Base-by-base conservation (phyloP, 2,329 filamentous ascomycete genomes). In the Apiospora hydei region DNA sequence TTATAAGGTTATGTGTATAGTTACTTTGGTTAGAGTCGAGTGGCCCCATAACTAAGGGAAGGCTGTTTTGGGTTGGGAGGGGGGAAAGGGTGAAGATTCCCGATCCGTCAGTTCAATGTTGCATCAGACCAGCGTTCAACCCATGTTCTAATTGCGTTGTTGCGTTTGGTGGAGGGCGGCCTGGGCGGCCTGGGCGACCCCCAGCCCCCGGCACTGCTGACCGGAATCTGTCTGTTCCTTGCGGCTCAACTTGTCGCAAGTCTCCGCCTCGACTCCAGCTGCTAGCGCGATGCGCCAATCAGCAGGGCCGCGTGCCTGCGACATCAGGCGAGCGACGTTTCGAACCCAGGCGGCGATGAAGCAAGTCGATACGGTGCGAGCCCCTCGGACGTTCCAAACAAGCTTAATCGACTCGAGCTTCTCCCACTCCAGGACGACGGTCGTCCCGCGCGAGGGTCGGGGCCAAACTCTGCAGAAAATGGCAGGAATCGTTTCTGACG, bases 261-360 rank as follows among this genome's bases (percentile, higher is more conserved):
- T 74, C 70, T 75, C 74, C 57, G 57, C 57, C 57, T 64, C 57
- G 57, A 41, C 57, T 64, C 57, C 57, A 64, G 57, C 34, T 41
- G 57, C 57, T 64, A 64, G 57, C 13, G 34, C 18, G 30, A 24
- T 30, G 30, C 72, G 67, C 78, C 77, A 81, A 77, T 80, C 72
- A 77, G 61, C 68, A 68, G n/a, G 43, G 30, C 38, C 3, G 18
- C 11, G 71, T 21, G 34, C 69, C 71, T 71, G 30, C 77, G 72
- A 78, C 77, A 77, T 80, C 78, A 81, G 77, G 79, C 80, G 79
- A 74, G 72, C 72, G 75, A 75, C 74, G 83, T 84, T 84, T 84
- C 83, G 82, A 72, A 76, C 78, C 77, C 79, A 75, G 76, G 78
- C 64, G 75, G 71, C 78, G 82, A 81, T 83, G 82, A 84, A 76